These are phyloP conservation scores for Cutaneotrichosporon sp. DNA, from an alignment of 1,284 basidiomycete species.

Conservation along the genomic window DNA sequence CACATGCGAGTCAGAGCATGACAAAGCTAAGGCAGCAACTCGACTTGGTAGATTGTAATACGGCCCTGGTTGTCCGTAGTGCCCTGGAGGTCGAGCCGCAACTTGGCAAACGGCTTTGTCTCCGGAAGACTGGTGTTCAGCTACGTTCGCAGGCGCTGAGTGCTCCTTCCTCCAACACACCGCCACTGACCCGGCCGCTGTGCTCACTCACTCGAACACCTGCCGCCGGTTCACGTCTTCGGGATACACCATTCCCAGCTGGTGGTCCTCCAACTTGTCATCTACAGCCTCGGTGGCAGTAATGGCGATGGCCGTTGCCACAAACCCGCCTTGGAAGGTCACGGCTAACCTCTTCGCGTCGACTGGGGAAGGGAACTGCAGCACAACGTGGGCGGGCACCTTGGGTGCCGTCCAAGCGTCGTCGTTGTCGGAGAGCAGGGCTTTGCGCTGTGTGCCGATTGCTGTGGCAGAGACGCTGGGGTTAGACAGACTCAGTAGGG, in stretches of 20 bases:
- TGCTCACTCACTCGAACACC: constrained; percentile 39
- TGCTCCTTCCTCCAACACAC: too few species aligned
- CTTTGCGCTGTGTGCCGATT: constrained; percentile 24
- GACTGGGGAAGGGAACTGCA: constrained; percentile 36
- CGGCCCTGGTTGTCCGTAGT: constrained; percentile 47
- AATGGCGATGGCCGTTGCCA: constrained; percentile 31
- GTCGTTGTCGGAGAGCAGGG: constrained; percentile 25
- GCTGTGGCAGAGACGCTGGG: constrained; percentile 25
- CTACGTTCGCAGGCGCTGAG: too few species aligned
- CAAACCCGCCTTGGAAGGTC: constrained; percentile 50
- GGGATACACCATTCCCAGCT: constrained; percentile 41
- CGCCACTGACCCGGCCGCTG: too few species aligned
- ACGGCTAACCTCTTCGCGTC: constrained; percentile 35
- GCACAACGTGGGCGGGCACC: constrained; percentile 33
- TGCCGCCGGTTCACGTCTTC: constrained; percentile 45
- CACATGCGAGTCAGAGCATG: too few species aligned
- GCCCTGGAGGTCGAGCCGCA: constrained; percentile 42
- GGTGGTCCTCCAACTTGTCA: constrained; percentile 13
- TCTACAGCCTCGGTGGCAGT: background rate
- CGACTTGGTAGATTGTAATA: constrained; percentile 46
- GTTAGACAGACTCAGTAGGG: too few species aligned
- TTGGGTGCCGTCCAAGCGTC: constrained; percentile 33
- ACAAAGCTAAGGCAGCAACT: constrained; percentile 18
- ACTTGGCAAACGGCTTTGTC: background rate
- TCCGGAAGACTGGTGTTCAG: constrained; percentile 6